Base-by-base conservation (phyloP, 129 eudicot species). In the Centaurea solstitialis region DNA sequence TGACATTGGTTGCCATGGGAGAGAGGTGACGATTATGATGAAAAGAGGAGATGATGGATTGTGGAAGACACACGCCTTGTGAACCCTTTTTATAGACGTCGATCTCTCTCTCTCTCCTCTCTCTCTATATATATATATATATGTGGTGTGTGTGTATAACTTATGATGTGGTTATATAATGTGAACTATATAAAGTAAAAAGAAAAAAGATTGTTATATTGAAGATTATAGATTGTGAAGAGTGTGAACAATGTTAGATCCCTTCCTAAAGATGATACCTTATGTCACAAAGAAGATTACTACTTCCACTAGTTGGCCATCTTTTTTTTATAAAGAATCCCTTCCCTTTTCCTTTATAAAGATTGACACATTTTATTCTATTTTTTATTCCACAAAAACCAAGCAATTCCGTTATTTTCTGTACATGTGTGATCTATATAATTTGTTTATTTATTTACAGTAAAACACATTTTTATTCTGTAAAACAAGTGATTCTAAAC, bases 21-120 rank as follows among this genome's bases (percentile, higher is more conserved):
- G 65, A 57, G n/a, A 57, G 22, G 65, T 57, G 65, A 21, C 3
- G n/a, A 17, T 33, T 33, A 33, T 57, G 65, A 17, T 57, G 23
- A 17, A 57, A 57, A 5, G 22, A 17, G 22, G 65, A 57, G 65
- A 57, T 0, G 22, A 8, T 57, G 69, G 68, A 45, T 66, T 81
- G 85, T 81, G 80, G 80, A 81, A 79, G 50, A 50, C 85, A 82
- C 85, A 82, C 81, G 85, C 85, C 81, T 68, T 39, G 17, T 23
- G 64, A 7, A 50, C 65, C 85, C 76, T 82, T 74, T 53, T 82
- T 82, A 82, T 82, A 81, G 73, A 65, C 80, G 9, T 53, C 35
- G 30, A 26, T 43, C 53, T 10, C 53, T 43, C 53, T 43, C 53
- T 43, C 17, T 43, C 15, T 43, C 53, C 53, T 43, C 53, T 43